phyloP scores from a whole-genome alignment of 2,329 filamentous ascomycete species.

The Talaromyces sp. region DNA sequence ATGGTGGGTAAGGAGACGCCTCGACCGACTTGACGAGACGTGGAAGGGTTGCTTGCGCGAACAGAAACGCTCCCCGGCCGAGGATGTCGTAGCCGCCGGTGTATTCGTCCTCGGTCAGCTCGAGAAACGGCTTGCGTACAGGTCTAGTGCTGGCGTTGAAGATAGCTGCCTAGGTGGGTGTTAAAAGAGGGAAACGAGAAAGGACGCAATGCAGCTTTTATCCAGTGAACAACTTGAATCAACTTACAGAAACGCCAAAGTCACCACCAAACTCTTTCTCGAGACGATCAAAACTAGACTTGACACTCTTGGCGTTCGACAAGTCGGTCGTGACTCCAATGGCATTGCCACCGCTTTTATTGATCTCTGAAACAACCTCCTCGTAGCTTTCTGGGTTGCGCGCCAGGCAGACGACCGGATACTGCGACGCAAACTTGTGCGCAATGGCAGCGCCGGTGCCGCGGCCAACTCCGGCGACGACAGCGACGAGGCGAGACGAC shows the following conservation, averaged over 20 bases:
- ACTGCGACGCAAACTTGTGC: constrained; percentile 57
- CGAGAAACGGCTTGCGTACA: constrained; percentile 22
- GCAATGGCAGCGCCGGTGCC: constrained; percentile 34
- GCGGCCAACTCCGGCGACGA: constrained; percentile 18
- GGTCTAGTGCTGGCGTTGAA: constrained; percentile 48
- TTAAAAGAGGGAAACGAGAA: constrained; percentile 14
- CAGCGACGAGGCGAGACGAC: constrained; percentile 10
- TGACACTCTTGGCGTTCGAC: constrained; percentile 44
- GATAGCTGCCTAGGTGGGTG: constrained; percentile 38
- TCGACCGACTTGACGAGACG: constrained; percentile 39
- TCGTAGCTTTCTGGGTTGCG: constrained; percentile 62
- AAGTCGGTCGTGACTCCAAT: constrained; percentile 66
- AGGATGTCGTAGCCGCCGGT: constrained; percentile 15
- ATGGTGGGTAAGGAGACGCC: constrained; percentile 40
- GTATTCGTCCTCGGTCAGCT: constrained; percentile 19
- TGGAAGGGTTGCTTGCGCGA: constrained; percentile 46
- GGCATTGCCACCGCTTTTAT: constrained; percentile 60
- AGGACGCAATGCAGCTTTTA: not conserved
- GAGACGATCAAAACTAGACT: not conserved
- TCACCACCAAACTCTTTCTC: not conserved
- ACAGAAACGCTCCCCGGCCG: constrained; percentile 46
- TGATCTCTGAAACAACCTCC: constrained; percentile 65
- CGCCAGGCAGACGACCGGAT: constrained; percentile 71
- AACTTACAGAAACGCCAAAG: not conserved
- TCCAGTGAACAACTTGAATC: not conserved